Evolutionary conservation across 345 rosid species (phyloP).

Genomic region (Gossypium anomalum): DNA sequence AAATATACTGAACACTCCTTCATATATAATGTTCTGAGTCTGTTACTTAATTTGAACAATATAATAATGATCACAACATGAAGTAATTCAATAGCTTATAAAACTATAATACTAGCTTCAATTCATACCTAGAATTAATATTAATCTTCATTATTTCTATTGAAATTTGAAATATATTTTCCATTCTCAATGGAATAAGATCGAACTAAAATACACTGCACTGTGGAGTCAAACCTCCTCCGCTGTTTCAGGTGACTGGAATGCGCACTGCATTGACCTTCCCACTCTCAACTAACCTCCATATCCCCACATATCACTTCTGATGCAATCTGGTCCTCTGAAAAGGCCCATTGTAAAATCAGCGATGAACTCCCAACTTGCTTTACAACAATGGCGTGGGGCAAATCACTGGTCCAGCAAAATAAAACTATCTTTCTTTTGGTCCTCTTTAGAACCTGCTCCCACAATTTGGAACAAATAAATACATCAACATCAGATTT

Average conservation of each 20-base stretch:
- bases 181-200: constrained; percentile 82
- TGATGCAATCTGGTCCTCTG: constrained; percentile 20
- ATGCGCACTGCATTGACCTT: constrained; percentile 20
- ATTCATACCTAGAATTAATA: constrained; percentile 74
- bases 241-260: constrained; percentile 26
- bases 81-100: not conserved
- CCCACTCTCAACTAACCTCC: constrained; percentile 26
- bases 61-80: not conserved
- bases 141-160: constrained; percentile 75
- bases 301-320: constrained; percentile 45
- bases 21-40: no score
- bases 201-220: constrained; percentile 76
- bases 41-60: no score
- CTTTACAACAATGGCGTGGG: constrained; percentile 56
- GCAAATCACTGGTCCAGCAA: constrained; percentile 72
- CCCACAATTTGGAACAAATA: not conserved
- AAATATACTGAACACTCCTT: no score
- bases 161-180: constrained; percentile 78
- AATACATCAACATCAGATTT: not conserved
- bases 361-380: constrained; percentile 47
- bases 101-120: constrained; percentile 73
- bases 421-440: constrained; percentile 46
- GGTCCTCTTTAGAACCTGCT: constrained; percentile 7
- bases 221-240: constrained; percentile 23
- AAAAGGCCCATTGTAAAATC: constrained; percentile 32